phyloP scores from a whole-genome alignment of 2,329 filamentous ascomycete species.

The Colletotrichum karsti region DNA sequence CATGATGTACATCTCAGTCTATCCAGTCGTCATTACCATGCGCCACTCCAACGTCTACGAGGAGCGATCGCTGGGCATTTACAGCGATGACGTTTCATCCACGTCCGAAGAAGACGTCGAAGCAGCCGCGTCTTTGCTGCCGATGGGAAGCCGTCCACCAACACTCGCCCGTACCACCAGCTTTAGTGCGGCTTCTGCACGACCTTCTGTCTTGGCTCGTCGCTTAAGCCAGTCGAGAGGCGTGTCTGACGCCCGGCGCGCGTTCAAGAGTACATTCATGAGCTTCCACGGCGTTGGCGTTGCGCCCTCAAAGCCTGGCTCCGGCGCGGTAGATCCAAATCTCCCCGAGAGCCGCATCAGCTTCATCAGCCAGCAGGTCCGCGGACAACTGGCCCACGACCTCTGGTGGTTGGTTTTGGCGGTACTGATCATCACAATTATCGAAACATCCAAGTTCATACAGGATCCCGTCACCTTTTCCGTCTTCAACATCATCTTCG shows the following conservation, averaged over 20 bases:
- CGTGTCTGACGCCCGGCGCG: neutral
- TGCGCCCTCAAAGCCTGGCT: neutral
- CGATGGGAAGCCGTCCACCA: neutral
- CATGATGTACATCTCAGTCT: conserved; percentile 74
- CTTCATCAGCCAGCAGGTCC: conserved; percentile 65
- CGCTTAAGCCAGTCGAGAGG: neutral
- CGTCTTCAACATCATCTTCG: conserved; percentile 69
- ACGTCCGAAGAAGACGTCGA: neutral
- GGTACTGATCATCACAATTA: conserved; percentile 66
- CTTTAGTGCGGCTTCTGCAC: neutral
- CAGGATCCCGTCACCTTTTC: conserved; percentile 60
- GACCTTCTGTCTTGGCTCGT: neutral
- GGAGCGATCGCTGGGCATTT: conserved; percentile 71
- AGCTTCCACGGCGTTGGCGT: neutral
- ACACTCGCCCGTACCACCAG: neutral
- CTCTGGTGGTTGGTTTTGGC: conserved; percentile 72
- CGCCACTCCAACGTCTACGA: conserved; percentile 79
- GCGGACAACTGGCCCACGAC: conserved; percentile 71
- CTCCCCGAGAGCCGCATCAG: conserved; percentile 48
- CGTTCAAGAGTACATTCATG: neutral
- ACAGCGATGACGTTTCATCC: conserved; percentile 44
- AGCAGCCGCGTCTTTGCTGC: neutral
- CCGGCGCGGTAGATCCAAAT: neutral
- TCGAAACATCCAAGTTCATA: conserved; percentile 65
- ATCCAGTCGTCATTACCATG: conserved; percentile 70